Evolutionary conservation across 257 asterid species (phyloP).

Genomic region (Knoxia roxburghii): DNA sequence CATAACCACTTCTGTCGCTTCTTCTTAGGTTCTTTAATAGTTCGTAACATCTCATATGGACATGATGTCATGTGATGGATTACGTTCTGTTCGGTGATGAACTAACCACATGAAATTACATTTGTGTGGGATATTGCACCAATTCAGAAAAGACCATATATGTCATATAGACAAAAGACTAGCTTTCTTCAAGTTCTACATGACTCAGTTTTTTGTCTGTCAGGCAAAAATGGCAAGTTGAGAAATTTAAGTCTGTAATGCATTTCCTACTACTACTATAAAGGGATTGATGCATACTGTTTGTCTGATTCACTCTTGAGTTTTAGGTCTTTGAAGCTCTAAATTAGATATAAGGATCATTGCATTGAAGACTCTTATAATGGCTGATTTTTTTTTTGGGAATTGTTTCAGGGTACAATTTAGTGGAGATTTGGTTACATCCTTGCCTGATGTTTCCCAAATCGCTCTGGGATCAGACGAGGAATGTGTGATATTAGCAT

Average conservation of each 20-base stretch:
- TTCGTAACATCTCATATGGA: too few species aligned
- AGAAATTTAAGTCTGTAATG: too few species aligned
- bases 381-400: conserved; percentile 8
- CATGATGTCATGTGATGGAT: neutral
- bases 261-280: too few species aligned
- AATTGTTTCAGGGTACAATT: conserved; percentile 51
- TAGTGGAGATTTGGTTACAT: conserved; percentile 67
- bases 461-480: conserved; percentile 62
- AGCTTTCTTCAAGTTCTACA: too few species aligned
- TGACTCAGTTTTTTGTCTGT: too few species aligned
- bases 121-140: neutral
- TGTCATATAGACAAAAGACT: too few species aligned
- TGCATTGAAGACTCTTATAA: neutral
- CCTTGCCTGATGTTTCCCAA: conserved; percentile 77
- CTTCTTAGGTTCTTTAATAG: too few species aligned
- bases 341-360: neutral
- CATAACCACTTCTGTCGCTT: too few species aligned
- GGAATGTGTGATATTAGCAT: conserved; percentile 73
- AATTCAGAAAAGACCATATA: too few species aligned
- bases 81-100: neutral
- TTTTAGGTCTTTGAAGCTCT: neutral
- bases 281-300: neutral
- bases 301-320: neutral
- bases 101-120: neutral
- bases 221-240: too few species aligned